Evolutionary conservation across 495 filamentous ascomycete species (phyloP), one percentile per base, ranked within the genome.

Genomic region (Neurospora africana): DNA sequence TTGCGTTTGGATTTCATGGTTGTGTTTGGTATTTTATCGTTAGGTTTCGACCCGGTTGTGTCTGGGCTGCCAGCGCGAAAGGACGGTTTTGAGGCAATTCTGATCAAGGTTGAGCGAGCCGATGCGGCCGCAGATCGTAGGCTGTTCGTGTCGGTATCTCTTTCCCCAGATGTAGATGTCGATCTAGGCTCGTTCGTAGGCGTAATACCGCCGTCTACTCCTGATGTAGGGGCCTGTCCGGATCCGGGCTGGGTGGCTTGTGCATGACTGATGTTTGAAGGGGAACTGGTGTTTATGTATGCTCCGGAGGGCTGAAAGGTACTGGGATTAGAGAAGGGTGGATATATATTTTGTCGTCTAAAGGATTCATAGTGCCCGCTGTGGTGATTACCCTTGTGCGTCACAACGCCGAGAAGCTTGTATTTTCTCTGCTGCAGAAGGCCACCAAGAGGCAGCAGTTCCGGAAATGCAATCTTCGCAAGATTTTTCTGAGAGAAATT

Each of bases 331-430:
- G 93, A 92, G 75, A 88, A 98, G 0, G 94, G 93, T 2, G 88
- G 84, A 67, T 81, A 80, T 69, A 86, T 78, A 71, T 90, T 89
- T 79, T 98, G 97, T n/a, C 95, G 88, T 37, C 95, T 87, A 81
- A 98, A 98, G 2, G 94, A 93, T 79, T 99, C 95, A 81, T 99
- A 99, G 79, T 99, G 95, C 2, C 95, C 95, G 72, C 93, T 97
- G 75, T 97, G 90, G 81, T 99, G 95, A 72, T 91, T 96, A 23
- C 95, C 95, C 77, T 97, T 97, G 78, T 99, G 95, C 36, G 92
- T 95, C 68, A 99, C 91, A 53, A 97, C 89, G 13, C 91, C 92
- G 3, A 96, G 88, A 4, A 99, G 86, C 75, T 90, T 93, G 84
- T 97, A 99, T 74, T 86, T 91, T 71, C 88, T 91, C 73, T 89